phyloP scores from a whole-genome alignment of 2,329 filamentous ascomycete genomes.

The Cadophora luteo-olivacea region DNA sequence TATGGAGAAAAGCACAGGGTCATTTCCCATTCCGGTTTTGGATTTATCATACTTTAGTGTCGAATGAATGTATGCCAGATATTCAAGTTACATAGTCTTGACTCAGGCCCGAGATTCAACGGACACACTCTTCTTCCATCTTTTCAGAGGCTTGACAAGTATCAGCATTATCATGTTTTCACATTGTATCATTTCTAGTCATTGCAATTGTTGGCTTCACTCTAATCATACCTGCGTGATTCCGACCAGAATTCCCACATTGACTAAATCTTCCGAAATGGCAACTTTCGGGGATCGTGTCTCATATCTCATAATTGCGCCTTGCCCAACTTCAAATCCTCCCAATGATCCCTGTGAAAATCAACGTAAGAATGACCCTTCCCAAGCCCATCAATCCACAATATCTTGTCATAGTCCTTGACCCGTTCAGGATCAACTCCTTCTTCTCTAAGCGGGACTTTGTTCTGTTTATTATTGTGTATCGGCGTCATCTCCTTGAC shows the following conservation, averaged over 20 bases:
- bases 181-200: too few species aligned
- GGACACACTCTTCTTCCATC: too few species aligned
- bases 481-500: constrained; percentile 64
- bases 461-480: constrained; percentile 84
- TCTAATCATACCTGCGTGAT: too few species aligned
- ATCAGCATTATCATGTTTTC: too few species aligned
- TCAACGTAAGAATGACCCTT: constrained; percentile 62
- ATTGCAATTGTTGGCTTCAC: too few species aligned
- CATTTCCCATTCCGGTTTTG: not conserved
- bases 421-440: constrained; percentile 65
- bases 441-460: constrained; percentile 71
- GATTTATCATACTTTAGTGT: not conserved
- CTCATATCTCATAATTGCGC: constrained; percentile 50
- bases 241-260: too few species aligned
- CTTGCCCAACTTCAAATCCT: constrained; percentile 51
- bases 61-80: not conserved
- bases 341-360: constrained; percentile 66
- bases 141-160: too few species aligned
- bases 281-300: not conserved
- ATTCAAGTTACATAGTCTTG: not conserved
- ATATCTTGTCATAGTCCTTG: constrained; percentile 49
- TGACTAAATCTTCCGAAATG: too few species aligned
- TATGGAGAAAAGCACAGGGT: not conserved
- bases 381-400: constrained; percentile 65
- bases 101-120: too few species aligned